Percentiles rank a stretch among this genome's conserved stretches.
Conservation (phyloP, 495 filamentous ascomycete species). For the Xylaria telfairii region DNA sequence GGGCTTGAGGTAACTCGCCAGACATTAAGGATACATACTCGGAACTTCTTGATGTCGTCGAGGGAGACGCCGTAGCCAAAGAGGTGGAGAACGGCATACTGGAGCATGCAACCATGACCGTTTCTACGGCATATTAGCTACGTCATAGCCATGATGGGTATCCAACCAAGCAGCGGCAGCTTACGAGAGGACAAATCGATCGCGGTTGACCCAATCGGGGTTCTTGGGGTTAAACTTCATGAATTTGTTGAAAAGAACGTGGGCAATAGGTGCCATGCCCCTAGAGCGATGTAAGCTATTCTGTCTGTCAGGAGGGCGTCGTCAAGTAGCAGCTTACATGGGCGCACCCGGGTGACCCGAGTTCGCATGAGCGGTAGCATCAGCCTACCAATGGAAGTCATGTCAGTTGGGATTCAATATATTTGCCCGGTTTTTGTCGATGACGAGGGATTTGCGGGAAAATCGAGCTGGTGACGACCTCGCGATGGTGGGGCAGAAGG, state of each 20-base stretch:
- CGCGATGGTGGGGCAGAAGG: slow-evolving; percentile 35
- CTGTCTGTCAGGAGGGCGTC: neutral
- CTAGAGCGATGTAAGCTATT: slow-evolving; percentile 40
- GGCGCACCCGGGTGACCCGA: slow-evolving; percentile 98
- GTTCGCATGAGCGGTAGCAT: slow-evolving; percentile 96
- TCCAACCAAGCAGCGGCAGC: slow-evolving; percentile 46
- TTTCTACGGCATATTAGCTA: slow-evolving; percentile 63
- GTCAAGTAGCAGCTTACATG: slow-evolving; percentile 60
- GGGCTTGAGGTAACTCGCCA: neutral
- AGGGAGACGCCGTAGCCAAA: slow-evolving; percentile 87
- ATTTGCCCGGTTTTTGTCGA: neutral
- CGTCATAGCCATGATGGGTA: slow-evolving; percentile 9
- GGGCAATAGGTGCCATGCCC: slow-evolving; percentile 97
- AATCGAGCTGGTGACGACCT: slow-evolving; percentile 26
- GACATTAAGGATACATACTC: slow-evolving; percentile 66
- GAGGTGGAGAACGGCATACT: slow-evolving; percentile 97
- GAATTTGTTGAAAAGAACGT: slow-evolving; percentile 98
- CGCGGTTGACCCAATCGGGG: slow-evolving; percentile 93
- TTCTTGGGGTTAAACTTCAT: slow-evolving; percentile 99
- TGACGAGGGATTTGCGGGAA: neutral
- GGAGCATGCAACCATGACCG: slow-evolving; percentile 98
- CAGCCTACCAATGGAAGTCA: slow-evolving; percentile 67
- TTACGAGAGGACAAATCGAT: slow-evolving; percentile 99
- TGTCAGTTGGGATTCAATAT: slow-evolving; percentile 24
- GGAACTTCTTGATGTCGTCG: slow-evolving; percentile 94